Conservation (phyloP, 2,329 filamentous ascomycete species). For the Sarocladium kiliense region DNA sequence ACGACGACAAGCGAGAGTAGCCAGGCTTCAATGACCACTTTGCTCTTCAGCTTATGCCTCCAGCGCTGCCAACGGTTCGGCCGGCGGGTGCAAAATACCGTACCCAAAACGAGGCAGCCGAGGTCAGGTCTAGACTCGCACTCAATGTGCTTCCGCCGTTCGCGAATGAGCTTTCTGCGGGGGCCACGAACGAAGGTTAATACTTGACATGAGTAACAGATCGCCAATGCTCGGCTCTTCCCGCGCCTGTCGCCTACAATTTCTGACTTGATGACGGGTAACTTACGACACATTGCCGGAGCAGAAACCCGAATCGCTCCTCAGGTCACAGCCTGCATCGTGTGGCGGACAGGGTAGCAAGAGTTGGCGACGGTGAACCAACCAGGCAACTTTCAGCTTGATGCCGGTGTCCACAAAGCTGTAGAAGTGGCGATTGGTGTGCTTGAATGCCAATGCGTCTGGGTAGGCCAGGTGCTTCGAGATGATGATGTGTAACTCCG, state of each 20-base stretch:
- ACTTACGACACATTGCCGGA: constrained; percentile 52
- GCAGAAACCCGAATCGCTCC: constrained; percentile 56
- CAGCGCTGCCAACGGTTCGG: constrained; percentile 36
- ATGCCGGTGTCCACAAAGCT: constrained; percentile 60
- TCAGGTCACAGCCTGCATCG: constrained; percentile 49
- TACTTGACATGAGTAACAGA: background rate
- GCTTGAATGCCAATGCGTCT: constrained; percentile 66
- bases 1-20: constrained; percentile 40
- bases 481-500: constrained; percentile 63
- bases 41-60: constrained; percentile 38
- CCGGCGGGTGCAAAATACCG: constrained; percentile 39
- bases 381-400: constrained; percentile 62
- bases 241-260: too few species aligned
- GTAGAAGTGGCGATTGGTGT: constrained; percentile 60
- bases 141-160: constrained; percentile 54
- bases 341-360: constrained; percentile 60
- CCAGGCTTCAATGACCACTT: constrained; percentile 42
- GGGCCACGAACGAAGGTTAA: constrained; percentile 24
- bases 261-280: background rate
- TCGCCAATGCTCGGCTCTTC: background rate
- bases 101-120: constrained; percentile 51
- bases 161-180: constrained; percentile 44
- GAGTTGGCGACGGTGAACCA: constrained; percentile 56
- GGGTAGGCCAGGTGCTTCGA: constrained; percentile 59
- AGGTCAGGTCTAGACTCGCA: constrained; percentile 53